Base-by-base conservation (phyloP, 2,329 filamentous ascomycete genomes). In the Elsinoe arachidis region DNA sequence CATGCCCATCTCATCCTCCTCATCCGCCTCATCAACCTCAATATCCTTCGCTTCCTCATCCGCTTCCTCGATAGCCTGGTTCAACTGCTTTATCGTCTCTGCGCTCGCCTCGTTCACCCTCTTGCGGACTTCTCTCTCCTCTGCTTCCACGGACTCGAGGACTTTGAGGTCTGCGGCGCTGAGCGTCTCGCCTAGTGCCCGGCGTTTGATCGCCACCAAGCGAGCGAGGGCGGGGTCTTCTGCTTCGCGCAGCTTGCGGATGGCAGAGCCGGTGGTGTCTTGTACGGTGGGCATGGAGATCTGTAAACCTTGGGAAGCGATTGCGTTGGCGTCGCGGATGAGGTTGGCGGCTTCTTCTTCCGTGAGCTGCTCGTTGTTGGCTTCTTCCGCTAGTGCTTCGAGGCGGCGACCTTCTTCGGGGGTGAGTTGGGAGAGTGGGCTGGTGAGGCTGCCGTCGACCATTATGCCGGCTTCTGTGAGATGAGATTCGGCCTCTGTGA, bases 121-220 rank as follows among this genome's bases (percentile, higher is more conserved):
- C 26, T n/a, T 37, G 11, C 54, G n/a, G 5, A 47, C 15, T 10
- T 33, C 41, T 15, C 26, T 17, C 54, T 56, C 54, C 9, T 43
- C 33, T 43, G 30, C 12, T 30, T 56, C 38, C 2, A 56, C 43
- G 15, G 21, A 19, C 33, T 56, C 33, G 23, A 61, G 38, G 35
- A 47, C 56, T 44, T 60, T 43, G 30, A 41, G 9, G 38, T 61
- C 60, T 30, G 43, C 52, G 14, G 49, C 52, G 44, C 56, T 56
- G 21, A 60, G 26, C 23, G 58, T 46, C 49, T 61, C 60, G 12
- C 58, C 58, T 12, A 55, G 53, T 10, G 56, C 44, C 7, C 49
- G 15, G 39, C 60, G 49, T 49, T 61, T 61, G 12, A 58, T 37
- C 12, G 60, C 60, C 9, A 61, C 38, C 33, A 61, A 37, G 14